Evolutionary conservation across 1,284 basidiomycete species (phyloP), one percentile per base, ranked within the genome.

Genomic region (Coniferiporia sulphurascens): DNA sequence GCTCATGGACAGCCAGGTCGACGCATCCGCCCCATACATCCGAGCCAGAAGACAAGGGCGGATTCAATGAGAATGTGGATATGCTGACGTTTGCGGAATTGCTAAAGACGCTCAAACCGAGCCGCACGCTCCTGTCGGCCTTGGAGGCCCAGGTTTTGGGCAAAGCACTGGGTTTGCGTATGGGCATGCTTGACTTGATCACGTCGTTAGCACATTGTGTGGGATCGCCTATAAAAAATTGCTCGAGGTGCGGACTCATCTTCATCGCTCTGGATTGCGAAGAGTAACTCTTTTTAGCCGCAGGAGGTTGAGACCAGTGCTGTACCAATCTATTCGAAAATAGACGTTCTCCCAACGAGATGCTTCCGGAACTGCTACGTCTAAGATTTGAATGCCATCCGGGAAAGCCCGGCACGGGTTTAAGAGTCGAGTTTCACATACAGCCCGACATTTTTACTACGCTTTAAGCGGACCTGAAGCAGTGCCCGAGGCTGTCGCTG

Each of bases 181-280:
- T 70, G 1, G 78, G 79, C 19, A 58, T 76, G 45, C 34, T 74
- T n/a, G 74, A 78, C 8, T 63, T 79, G 56, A 36, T 76, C 59
- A 7, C 52, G 27, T 62, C 56, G n/a, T n/a, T 62, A 9, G 27
- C 56, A 12, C 52, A 52, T 15, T 71, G 71, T 60, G 70, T 72
- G 46, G 69, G 65, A 58, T 71, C 66, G 21, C 52, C 63, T 69
- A 70, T 65, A 61, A 66, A 50, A 68, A 55, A 63, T 56, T 49
- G 48, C 65, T 48, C 60, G 55, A 21, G 67, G 63, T 54, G 67
- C 27, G 69, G 72, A 4, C 72, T 76, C 56, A n/a, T n/a, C n/a
- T n/a, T n/a, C n/a, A n/a, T n/a, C n/a, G n/a, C n/a, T n/a, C n/a
- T n/a, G n/a, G n/a, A n/a, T n/a, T n/a, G n/a, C n/a, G n/a, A n/a